phyloP scores from a whole-genome alignment of 1,284 basidiomycete genomes.

The Boletellus sp. region DNA sequence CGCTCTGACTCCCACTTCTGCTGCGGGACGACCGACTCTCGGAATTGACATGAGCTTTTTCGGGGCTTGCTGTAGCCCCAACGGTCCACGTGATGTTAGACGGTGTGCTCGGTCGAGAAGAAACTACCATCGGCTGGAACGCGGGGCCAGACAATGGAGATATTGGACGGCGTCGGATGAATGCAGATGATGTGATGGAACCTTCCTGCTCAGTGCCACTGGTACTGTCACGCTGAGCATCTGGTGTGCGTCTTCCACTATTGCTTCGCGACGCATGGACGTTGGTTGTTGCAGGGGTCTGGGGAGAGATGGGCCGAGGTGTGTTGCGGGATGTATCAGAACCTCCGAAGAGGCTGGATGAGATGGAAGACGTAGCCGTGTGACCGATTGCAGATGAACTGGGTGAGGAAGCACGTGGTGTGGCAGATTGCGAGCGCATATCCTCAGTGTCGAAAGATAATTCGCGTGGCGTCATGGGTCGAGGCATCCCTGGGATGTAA shows the following conservation, averaged over 20 bases:
- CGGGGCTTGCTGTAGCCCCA: conserved; percentile 33
- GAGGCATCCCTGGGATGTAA: conserved; percentile 84
- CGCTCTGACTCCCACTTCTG: conserved; percentile 57
- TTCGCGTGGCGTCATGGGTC: conserved; percentile 79
- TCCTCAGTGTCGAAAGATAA: conserved; percentile 59
- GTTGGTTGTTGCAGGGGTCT: conserved; percentile 39
- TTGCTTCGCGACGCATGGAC: conserved; percentile 56
- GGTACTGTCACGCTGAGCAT: conserved; percentile 40
- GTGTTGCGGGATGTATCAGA: conserved; percentile 49
- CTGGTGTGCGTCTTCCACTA: conserved; percentile 60
- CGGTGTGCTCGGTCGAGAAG: conserved; percentile 66
- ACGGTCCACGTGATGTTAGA: conserved; percentile 67
- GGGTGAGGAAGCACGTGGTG: conserved; percentile 73
- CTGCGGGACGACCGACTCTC: conserved; percentile 45
- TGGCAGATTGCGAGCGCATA: conserved; percentile 67
- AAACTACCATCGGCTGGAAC: conserved; percentile 56
- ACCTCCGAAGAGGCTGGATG: conserved; percentile 43
- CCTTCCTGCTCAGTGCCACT: conserved; percentile 45
- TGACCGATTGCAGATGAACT: conserved; percentile 35
- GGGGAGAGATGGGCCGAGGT: conserved; percentile 46
- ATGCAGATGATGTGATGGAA: conserved; percentile 45
- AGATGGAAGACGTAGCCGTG: conserved; percentile 30
- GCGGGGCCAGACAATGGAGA: conserved; percentile 61
- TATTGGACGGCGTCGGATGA: conserved; percentile 55
- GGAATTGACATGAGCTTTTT: conserved; percentile 28